phyloP scores from a whole-genome alignment of 768 basidiomycete genomes.

The Hydnomerulius pinastri region DNA sequence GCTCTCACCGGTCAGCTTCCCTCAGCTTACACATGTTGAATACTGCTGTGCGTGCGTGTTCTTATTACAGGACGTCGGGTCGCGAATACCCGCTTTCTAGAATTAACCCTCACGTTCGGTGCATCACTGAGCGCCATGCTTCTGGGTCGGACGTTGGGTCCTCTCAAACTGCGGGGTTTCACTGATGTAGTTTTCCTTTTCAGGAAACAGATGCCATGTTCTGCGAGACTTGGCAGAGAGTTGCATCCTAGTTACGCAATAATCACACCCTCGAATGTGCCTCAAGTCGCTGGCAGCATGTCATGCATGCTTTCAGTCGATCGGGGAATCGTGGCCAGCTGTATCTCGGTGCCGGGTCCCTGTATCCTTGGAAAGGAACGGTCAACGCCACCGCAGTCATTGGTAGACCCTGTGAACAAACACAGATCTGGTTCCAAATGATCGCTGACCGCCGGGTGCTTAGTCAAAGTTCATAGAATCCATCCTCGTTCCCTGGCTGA shows the following conservation, averaged over 20 bases:
- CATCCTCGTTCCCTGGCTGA: background rate
- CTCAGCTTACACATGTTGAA: constrained; percentile 24
- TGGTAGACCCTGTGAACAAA: constrained; percentile 9
- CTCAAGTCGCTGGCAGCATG: constrained; percentile 3
- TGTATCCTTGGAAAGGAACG: constrained; percentile 8
- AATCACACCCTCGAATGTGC: constrained; percentile 13
- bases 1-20: constrained; percentile 19
- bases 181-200: constrained; percentile 15
- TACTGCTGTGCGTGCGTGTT: constrained; percentile 13
- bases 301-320: constrained; percentile 7
- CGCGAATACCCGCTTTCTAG: constrained; percentile 26
- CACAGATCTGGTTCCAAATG: constrained; percentile 10
- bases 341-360: constrained; percentile 29
- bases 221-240: constrained; percentile 18
- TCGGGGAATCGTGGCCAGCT: constrained; percentile 1
- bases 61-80: constrained; percentile 14
- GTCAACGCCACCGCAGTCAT: constrained; percentile 18
- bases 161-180: constrained; percentile 35
- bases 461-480: constrained; percentile 9
- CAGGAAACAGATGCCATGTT: constrained; percentile 3
- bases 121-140: constrained; percentile 8
- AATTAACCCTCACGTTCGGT: constrained; percentile 20
- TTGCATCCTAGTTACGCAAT: constrained; percentile 22
- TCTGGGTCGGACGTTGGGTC: constrained; percentile 26
- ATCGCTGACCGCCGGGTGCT: constrained; percentile 7